Conservation (phyloP, 371 early-diverging fungal species). For the Mortierella sp. region DNA sequence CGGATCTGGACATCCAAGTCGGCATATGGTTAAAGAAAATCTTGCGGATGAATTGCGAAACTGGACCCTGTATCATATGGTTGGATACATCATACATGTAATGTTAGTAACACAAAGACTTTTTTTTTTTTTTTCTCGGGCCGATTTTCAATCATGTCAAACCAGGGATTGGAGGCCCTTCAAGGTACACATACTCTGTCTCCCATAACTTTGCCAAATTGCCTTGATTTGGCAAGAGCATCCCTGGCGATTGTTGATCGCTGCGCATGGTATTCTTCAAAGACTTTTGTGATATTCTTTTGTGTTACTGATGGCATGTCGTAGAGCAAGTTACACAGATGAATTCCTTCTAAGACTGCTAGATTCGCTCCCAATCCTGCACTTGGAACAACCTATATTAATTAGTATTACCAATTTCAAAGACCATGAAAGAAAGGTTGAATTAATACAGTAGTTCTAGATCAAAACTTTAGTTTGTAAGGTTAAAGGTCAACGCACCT, state of each 20-base stretch:
- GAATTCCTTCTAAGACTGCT: conserved; percentile 40
- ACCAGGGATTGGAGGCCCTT: neutral
- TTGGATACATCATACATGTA: neutral
- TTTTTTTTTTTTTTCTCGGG: too few relatives aligned
- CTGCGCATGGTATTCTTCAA: conserved; percentile 27
- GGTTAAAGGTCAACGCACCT: conserved; percentile 11
- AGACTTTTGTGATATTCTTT: conserved; percentile 29
- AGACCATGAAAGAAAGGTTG: neutral
- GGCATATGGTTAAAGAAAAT: conserved; percentile 40
- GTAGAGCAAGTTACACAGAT: conserved; percentile 34
- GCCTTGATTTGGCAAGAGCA: conserved; percentile 36
- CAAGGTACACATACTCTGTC: conserved; percentile 26
- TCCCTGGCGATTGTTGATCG: conserved; percentile 32
- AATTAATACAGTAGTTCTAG: neutral
- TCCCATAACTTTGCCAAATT: conserved; percentile 54
- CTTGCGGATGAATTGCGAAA: conserved; percentile 33
- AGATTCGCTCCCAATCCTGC: conserved; percentile 49
- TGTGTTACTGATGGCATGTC: conserved; percentile 23
- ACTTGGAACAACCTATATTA: conserved; percentile 36
- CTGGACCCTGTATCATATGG: conserved; percentile 14
- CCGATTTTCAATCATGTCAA: neutral
- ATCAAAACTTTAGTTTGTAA: neutral
- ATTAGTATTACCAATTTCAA: neutral
- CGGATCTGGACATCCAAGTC: conserved; percentile 16
- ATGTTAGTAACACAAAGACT: neutral